Evolutionary conservation across 2,329 filamentous ascomycete genomes (phyloP), one percentile per base, ranked within the genome.

Genomic region (Colletotrichum sp.): DNA sequence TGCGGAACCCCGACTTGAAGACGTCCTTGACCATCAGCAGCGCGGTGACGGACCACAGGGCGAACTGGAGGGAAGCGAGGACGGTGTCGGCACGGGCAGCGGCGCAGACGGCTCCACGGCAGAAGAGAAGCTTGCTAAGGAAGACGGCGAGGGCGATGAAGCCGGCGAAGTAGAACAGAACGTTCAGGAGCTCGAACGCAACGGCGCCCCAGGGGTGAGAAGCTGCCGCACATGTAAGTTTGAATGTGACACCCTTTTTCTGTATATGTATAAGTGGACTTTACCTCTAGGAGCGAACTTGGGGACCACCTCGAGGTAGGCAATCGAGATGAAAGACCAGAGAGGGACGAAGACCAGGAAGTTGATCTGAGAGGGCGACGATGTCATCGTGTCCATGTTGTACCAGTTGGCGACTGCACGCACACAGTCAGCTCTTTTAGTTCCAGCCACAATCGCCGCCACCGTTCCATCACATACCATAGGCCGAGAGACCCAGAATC

Each of bases 141-240:
- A 92, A 92, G 77, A 90, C 87, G 59, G 89, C 85, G 24, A 92
- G 86, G 12, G 90, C 90, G 79, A 92, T 86, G 83, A 92, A 92
- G 72, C 90, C 91, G 24, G 87, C 85, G 81, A 93, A 90, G 84
- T 91, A 92, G 81, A 92, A 89, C 72, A 92, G 77, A 6, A 87
- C 84, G 81, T 92, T 92, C 79, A 86, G 71, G 39, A 84, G 79
- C 78, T 92, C 91, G 75, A 92, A 77, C 30, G 82, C 85, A 39
- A 92, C 81, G 57, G 87, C 84, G 13, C 84, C 86, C 77, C 87
- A 89, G 34, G 89, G 87, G 80, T 90, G 87, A 39, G 87, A 87
- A 52, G 85, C 85, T 88, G 43, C 18, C 7, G 7, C 69, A 18
- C 14, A 14, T 63, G 24, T 78, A 36, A 77, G 63, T 60, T 5